Conservation (phyloP, 768 basidiomycete species). For the Lactarius akahatsu region DNA sequence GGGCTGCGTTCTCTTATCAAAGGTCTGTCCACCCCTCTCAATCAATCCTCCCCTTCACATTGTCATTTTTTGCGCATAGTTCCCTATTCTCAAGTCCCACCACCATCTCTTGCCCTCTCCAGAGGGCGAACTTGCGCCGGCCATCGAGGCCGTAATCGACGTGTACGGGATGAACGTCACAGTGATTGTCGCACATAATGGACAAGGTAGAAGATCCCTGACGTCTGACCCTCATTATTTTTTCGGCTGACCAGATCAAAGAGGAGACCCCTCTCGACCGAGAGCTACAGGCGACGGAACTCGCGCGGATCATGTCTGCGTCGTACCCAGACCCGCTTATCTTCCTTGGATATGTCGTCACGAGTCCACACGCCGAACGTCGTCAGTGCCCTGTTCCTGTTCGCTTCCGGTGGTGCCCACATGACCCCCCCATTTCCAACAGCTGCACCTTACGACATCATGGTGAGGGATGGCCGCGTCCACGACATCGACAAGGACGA, state of each 20-base stretch:
- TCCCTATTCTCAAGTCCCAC: constrained; percentile 82
- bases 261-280: constrained; percentile 90
- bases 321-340: constrained; percentile 71
- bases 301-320: constrained; percentile 75
- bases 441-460: constrained; percentile 76
- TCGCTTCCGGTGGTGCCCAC: background rate
- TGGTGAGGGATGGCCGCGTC: constrained; percentile 74
- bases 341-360: constrained; percentile 82
- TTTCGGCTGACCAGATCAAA: constrained; percentile 33
- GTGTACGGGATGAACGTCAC: constrained; percentile 74
- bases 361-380: constrained; percentile 57
- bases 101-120: constrained; percentile 90
- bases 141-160: constrained; percentile 83
- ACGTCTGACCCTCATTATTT: background rate
- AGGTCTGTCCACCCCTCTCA: constrained; percentile 42
- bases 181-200: constrained; percentile 89
- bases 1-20: constrained; percentile 81
- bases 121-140: constrained; percentile 81
- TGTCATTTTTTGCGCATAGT: constrained; percentile 43
- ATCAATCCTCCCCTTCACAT: background rate
- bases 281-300: constrained; percentile 76
- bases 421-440: background rate
- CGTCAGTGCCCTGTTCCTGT: constrained; percentile 48
- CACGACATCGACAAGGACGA: constrained; percentile 79
- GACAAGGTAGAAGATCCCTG: constrained; percentile 60